Evolutionary conservation across 108 stramenopile genomes (phyloP).

Genomic region (Cyclotella atomus): DNA sequence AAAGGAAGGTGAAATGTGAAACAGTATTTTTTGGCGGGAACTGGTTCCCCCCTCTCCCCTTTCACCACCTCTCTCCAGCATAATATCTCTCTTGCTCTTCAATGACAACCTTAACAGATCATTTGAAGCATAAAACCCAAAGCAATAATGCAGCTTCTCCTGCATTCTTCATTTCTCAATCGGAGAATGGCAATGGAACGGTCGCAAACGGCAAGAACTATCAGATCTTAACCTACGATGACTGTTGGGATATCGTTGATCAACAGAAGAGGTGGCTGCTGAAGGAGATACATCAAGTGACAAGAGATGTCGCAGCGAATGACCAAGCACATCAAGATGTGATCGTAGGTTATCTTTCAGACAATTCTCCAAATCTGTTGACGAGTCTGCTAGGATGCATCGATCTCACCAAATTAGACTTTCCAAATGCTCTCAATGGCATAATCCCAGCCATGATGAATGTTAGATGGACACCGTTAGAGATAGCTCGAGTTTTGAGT

Average conservation of each 20-base stretch:
- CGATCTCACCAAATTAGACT: constrained; percentile 6
- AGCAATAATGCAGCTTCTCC: neutral
- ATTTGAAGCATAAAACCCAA: neutral
- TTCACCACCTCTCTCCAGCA: too few species aligned
- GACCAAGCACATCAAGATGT: constrained; percentile 13
- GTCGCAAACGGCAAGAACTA: neutral
- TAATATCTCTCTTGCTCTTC: neutral
- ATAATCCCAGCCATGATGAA: constrained; percentile 68
- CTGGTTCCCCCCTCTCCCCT: too few species aligned
- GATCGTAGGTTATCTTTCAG: constrained; percentile 40
- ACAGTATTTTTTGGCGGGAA: too few species aligned
- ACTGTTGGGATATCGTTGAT: constrained; percentile 13
- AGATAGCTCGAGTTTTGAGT: constrained; percentile 62
- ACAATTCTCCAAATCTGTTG: constrained; percentile 68
- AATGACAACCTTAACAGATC: neutral
- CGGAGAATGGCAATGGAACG: neutral
- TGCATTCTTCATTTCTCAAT: neutral
- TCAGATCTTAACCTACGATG: constrained; percentile 10
- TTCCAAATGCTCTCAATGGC: neutral
- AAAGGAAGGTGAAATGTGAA: too few species aligned
- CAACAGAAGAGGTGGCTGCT: constrained; percentile 17
- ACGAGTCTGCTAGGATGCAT: constrained; percentile 63
- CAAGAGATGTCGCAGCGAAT: neutral
- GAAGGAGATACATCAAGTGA: neutral
- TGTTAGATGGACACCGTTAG: constrained; percentile 73